Base-by-base conservation (phyloP, 495 filamentous ascomycete species). In the Eremomyces bilateralis region DNA sequence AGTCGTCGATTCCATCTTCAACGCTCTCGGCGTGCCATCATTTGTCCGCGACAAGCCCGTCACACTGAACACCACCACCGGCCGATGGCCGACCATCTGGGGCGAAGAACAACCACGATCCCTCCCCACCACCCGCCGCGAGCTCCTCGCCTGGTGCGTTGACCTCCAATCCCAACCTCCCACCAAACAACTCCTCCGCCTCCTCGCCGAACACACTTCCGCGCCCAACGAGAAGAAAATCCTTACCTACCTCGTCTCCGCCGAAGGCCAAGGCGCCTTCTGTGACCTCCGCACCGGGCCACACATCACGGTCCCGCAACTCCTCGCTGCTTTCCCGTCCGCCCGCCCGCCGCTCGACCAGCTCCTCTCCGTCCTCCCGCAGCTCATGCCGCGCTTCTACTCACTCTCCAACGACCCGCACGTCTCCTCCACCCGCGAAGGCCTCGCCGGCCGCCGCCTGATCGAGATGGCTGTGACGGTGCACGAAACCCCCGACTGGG, bases 1-100 rank as follows among this genome's bases (percentile, higher is more conserved):
- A 10, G 61, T 76, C 10, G 85, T 97, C 11, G 72, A 93, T 15
- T 77, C 84, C 24, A 60, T 94, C 20, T 63, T 97, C 45, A 69
- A 92, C 43, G 57, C 75, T 11, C 71, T 97, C 4, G 59, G 75
- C 35, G 64, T 94, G 13, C 79, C 80, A 3, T 67, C 64, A 21
- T 73, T 67, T 38, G 64, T 88, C 35, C 71, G 85, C 27, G 80
- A 91, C 48, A 83, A 77, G 54, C 73, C 74, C 12, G 63, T 93
- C 16, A 56, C 72, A 11, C 56, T 95, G 25, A 67, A 70, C 44
- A 97, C 88, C 2, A 67, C 61, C 16, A 65, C 62, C 21, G 90
- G 90, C 12, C 63, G 88, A 5, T 97, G 88, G 88, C 88, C 88
- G 1, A 95, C 88, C 6, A 88, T 97, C 30, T 97, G 90, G 88